Evolutionary conservation across 2,329 filamentous ascomycete genomes (phyloP), one percentile per base, ranked within the genome.

Genomic region (Fusarium solani-melongenae): DNA sequence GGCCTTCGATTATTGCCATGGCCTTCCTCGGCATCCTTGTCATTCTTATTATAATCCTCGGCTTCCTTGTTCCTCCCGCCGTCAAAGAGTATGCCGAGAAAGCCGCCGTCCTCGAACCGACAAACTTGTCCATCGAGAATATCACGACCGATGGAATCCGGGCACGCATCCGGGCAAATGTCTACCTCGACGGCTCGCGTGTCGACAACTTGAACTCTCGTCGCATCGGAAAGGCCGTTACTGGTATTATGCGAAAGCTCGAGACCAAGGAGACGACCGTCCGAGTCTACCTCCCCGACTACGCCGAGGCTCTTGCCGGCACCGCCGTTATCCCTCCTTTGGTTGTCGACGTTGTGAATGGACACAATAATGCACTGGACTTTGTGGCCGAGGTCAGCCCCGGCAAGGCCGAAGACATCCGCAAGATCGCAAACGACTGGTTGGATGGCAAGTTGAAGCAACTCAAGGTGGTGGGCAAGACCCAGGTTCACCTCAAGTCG

Each of bases 41-140:
- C 7, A 77, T 96, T 24, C 81, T 87, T 31, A 94, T 97, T 75
- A 91, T 98, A 67, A 83, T 93, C 17, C 85, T 96, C 64, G 94
- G 92, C 17, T 98, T 98, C 83, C 89, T 97, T 62, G 90, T 93
- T 0, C 95, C 96, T 2, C 91, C 92, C 17, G 90, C 92, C 9
- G 90, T 97, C 12, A 91, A 97, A 82, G 89, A 94, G 79, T 99
- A 99, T 82, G 94, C 93, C 57, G 92, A 96, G 82, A 88, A 95
- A 81, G 94, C 95, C 4, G 88, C 92, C 27, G 91, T 96, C 20
- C 89, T 99, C 74, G 91, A 95, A 79, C 94, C 96, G 2, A 95
- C 92, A 7, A 93, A 92, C 74, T 84, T 99, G 22, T 94, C 95
- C 2, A 91, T 99, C 68, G 93, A 96, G 78, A 94, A 93, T 3